Percentiles rank a stretch among this genome's conserved stretches.
phyloP scores from a whole-genome alignment of 2,329 filamentous ascomycete genomes.

The Ascochyta koolunga region DNA sequence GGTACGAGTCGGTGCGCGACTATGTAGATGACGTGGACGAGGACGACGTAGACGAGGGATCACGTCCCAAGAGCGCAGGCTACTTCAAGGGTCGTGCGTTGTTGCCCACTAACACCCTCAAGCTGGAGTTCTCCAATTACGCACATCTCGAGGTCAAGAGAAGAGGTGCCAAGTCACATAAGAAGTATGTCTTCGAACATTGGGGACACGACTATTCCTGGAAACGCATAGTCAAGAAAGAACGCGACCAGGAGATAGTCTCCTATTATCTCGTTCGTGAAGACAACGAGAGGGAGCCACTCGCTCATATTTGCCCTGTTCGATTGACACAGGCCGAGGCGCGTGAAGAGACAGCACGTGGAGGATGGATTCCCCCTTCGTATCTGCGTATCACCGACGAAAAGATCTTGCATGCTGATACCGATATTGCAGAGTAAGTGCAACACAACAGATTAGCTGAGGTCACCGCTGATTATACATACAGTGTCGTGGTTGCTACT shows the following conservation, averaged over 20 bases:
- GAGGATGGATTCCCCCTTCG: conserved; percentile 89
- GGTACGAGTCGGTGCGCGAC: conserved; percentile 57
- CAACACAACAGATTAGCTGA: neutral
- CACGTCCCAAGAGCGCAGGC: conserved; percentile 42
- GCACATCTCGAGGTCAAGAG: conserved; percentile 85
- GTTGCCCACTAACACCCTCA: conserved; percentile 75
- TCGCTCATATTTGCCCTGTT: conserved; percentile 87
- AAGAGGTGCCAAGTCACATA: conserved; percentile 67
- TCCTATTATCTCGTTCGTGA: conserved; percentile 81
- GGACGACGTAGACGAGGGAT: conserved; percentile 21
- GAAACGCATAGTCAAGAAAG: conserved; percentile 74
- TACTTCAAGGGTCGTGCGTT: conserved; percentile 49
- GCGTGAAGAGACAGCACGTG: conserved; percentile 73
- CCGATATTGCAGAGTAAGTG: conserved; percentile 87
- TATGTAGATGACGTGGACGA: conserved; percentile 24
- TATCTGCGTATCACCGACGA: conserved; percentile 88
- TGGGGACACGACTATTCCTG: conserved; percentile 88
- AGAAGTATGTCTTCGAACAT: conserved; percentile 90
- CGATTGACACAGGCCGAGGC: conserved; percentile 73
- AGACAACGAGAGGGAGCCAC: conserved; percentile 62
- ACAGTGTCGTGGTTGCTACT: conserved; percentile 85
- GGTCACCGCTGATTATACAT: conserved; percentile 22
- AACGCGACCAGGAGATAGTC: conserved; percentile 63
- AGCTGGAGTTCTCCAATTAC: conserved; percentile 97
- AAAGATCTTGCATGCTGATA: conserved; percentile 69